phyloP scores from a whole-genome alignment of 2,329 filamentous ascomycete genomes.

The Trichoderma sp. region DNA sequence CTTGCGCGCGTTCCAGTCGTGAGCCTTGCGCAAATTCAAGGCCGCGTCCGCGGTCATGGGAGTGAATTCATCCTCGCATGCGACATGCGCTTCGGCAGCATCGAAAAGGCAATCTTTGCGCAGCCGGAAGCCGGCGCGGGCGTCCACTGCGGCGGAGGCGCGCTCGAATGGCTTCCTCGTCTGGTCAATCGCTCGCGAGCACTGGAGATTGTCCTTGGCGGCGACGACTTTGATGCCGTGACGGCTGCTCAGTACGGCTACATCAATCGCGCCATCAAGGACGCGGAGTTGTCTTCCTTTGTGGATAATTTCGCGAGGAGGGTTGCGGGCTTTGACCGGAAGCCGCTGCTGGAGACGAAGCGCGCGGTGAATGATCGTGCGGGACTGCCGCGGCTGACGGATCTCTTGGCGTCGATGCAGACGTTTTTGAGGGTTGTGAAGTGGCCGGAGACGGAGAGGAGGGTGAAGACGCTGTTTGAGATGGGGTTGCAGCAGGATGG shows the following conservation, averaged over 20 bases:
- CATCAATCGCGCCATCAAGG: conserved; percentile 11
- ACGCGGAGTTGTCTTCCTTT: not conserved
- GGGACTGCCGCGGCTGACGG: not conserved
- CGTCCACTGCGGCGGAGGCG: not conserved
- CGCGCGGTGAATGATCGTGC: conserved; percentile 2
- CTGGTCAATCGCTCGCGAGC: conserved; percentile 1
- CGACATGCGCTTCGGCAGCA: conserved; percentile 10
- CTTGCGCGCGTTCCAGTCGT: conserved; percentile 3
- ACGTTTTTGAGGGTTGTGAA: not conserved
- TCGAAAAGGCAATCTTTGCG: not conserved
- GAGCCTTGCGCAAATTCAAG: not conserved
- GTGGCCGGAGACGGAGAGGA: conserved; percentile 2
- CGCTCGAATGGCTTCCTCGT: conserved; percentile 8
- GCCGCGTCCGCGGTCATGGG: not conserved
- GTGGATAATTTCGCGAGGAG: conserved; percentile 6
- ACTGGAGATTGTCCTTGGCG: conserved; percentile 2
- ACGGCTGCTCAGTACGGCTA: conserved; percentile 19
- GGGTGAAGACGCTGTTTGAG: not conserved
- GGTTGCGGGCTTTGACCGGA: conserved; percentile 9
- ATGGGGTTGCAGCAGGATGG: conserved; percentile 9
- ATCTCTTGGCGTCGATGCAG: not conserved
- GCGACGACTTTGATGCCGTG: conserved; percentile 5
- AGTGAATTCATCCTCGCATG: conserved; percentile 11
- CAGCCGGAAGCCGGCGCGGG: conserved; percentile 12
- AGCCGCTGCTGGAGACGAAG: conserved; percentile 13